Percentiles rank a stretch among this genome's conserved stretches.
Conservation (phyloP, 2,329 filamentous ascomycete genomes). For the Neospermospora avenae region DNA sequence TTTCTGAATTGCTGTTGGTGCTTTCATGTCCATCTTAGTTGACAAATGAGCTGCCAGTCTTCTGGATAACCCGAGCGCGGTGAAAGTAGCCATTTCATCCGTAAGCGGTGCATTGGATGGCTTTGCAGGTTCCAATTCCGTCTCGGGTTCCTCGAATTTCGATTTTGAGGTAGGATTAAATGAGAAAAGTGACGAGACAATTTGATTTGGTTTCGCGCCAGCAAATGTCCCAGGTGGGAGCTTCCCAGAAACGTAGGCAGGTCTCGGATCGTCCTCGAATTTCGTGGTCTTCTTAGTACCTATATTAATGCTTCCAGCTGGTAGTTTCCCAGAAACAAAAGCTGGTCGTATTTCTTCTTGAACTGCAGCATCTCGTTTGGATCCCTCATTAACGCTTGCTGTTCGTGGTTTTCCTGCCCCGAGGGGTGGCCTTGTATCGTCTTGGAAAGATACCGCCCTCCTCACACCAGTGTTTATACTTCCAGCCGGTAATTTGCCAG, state of each 20-base stretch:
- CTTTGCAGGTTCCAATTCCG: constrained; percentile 55
- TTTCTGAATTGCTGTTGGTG: constrained; percentile 92
- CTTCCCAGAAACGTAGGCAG: constrained; percentile 28
- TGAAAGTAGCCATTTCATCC: constrained; percentile 82
- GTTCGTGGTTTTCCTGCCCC: constrained; percentile 37
- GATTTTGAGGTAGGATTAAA: constrained; percentile 77
- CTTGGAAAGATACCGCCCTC: constrained; percentile 24
- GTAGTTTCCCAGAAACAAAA: constrained; percentile 37
- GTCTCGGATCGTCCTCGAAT: constrained; percentile 31
- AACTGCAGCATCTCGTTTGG: constrained; percentile 1
- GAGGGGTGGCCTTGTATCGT: constrained; percentile 33
- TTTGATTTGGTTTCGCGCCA: constrained; percentile 49
- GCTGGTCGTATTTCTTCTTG: constrained; percentile 15
- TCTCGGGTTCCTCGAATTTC: constrained; percentile 46
- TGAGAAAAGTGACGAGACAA: constrained; percentile 90
- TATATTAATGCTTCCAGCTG: constrained; percentile 37
- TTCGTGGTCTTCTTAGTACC: constrained; percentile 27
- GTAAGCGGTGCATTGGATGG: constrained; percentile 89
- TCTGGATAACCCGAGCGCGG: constrained; percentile 76
- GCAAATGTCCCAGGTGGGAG: constrained; percentile 30
- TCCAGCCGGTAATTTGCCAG: constrained; percentile 37
- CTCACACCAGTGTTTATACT: constrained; percentile 32
- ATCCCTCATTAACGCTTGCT: constrained; percentile 31
- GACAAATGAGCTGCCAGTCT: constrained; percentile 78
- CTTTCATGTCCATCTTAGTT: constrained; percentile 81